These are phyloP conservation scores for Fusarium euwallaceae DNA, from an alignment of 2,329 filamentous ascomycete species.

Conservation along the genomic window DNA sequence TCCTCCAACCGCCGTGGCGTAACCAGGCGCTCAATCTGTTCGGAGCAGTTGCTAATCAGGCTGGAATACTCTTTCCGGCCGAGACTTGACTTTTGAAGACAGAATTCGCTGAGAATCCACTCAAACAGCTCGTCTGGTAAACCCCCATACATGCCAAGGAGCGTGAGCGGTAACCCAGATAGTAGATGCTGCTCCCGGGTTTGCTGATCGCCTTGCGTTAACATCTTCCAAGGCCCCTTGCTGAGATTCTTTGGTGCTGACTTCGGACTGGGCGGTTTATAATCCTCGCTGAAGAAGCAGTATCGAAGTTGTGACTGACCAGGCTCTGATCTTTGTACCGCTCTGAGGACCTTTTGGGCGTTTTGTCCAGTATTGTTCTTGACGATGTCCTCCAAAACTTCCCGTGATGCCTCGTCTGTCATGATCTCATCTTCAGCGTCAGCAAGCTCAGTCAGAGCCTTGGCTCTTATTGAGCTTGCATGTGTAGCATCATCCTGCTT, in stretches of 20 bases:
- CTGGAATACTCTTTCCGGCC: slow-evolving; percentile 72
- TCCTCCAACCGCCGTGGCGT: slow-evolving; percentile 60
- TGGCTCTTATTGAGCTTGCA: slow-evolving; percentile 64
- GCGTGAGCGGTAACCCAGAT: slow-evolving; percentile 71
- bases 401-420: slow-evolving; percentile 36
- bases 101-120: slow-evolving; percentile 75
- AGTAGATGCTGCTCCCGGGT: slow-evolving; percentile 70
- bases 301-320: slow-evolving; percentile 54
- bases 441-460: slow-evolving; percentile 48
- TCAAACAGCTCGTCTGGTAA: slow-evolving; percentile 74
- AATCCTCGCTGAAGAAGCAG: slow-evolving; percentile 64
- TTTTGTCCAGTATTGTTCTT: slow-evolving; percentile 57
- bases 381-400: slow-evolving; percentile 49
- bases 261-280: slow-evolving; percentile 43
- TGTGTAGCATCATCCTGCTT: slow-evolving; percentile 70
- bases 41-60: slow-evolving; percentile 61
- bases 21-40: slow-evolving; percentile 60
- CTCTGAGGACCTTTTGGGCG: slow-evolving; percentile 60
- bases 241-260: slow-evolving; percentile 49
- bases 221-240: slow-evolving; percentile 61
- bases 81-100: slow-evolving; percentile 65
- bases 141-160: slow-evolving; percentile 50
- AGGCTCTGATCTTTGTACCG: slow-evolving; percentile 64
- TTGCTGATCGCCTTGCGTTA: slow-evolving; percentile 58
- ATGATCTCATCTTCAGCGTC: slow-evolving; percentile 17